Conservation (phyloP, 2,329 filamentous ascomycete genomes). For the Penicillium sp. region DNA sequence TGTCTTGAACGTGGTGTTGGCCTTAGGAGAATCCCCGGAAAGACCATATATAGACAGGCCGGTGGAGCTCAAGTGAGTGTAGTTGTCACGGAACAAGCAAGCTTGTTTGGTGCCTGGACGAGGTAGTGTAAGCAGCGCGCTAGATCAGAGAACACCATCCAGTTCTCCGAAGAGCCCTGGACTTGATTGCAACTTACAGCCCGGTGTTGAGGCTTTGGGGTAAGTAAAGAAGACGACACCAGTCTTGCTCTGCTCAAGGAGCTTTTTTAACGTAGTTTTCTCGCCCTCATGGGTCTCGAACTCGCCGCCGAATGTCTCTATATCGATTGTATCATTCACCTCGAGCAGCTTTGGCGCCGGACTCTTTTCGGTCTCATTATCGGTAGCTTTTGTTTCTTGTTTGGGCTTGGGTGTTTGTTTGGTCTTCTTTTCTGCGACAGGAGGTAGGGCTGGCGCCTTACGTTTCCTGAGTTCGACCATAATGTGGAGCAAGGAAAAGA, state of each 20-base stretch:
- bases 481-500: constrained; percentile 1
- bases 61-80: constrained; percentile 68
- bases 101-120: constrained; percentile 80
- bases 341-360: constrained; percentile 22
- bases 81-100: constrained; percentile 86
- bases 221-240: constrained; percentile 95
- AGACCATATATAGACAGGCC: constrained; percentile 88
- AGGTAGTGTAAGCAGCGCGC: constrained; percentile 1
- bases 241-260: constrained; percentile 76
- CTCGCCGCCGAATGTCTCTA: constrained; percentile 60
- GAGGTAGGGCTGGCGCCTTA: constrained; percentile 51
- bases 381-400: constrained; percentile 24
- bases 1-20: constrained; percentile 87
- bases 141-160: constrained; percentile 6
- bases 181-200: constrained; percentile 62
- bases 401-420: constrained; percentile 32
- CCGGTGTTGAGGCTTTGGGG: constrained; percentile 88
- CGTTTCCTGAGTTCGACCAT: constrained; percentile 61
- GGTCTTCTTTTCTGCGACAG: constrained; percentile 34
- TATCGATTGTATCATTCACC: constrained; percentile 51
- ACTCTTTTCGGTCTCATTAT: constrained; percentile 16
- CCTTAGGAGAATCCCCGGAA: constrained; percentile 79
- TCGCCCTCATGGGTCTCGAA: constrained; percentile 80
- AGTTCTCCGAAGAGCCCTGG: background rate
- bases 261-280: constrained; percentile 72